phyloP scores from a whole-genome alignment of 2,329 filamentous ascomycete genomes.

The Byssoonygena ceratinophila region DNA sequence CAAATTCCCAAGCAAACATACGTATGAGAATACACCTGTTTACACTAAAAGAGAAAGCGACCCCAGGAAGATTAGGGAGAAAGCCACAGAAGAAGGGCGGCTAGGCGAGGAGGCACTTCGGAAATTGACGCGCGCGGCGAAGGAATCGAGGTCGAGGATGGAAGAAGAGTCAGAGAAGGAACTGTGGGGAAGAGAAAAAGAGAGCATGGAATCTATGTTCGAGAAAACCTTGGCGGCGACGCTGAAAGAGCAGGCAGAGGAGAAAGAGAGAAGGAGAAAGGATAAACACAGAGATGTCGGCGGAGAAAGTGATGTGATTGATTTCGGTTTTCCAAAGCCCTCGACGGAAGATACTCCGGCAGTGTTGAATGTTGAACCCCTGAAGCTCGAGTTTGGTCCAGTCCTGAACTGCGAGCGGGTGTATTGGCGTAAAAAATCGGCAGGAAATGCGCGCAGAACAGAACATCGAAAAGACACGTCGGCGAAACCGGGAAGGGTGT shows the following conservation, averaged over 20 bases:
- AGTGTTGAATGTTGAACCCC: not conserved
- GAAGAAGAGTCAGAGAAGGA: slow-evolving; percentile 32
- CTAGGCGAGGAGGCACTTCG: slow-evolving; percentile 55
- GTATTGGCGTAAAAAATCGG: slow-evolving; percentile 34
- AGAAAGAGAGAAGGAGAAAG: slow-evolving; percentile 20
- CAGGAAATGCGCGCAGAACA: not conserved
- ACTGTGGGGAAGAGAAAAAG: slow-evolving; percentile 30
- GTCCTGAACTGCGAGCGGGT: slow-evolving; percentile 52
- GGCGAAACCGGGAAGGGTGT: not conserved
- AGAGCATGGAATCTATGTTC: slow-evolving; percentile 43
- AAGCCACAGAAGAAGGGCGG: slow-evolving; percentile 55
- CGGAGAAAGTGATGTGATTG: slow-evolving; percentile 25
- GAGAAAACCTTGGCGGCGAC: slow-evolving; percentile 47
- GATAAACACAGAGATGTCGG: slow-evolving; percentile 14
- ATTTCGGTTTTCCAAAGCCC: slow-evolving; percentile 21
- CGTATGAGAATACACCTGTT: slow-evolving; percentile 51
- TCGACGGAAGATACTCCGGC: slow-evolving; percentile 5
- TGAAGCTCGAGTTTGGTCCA: slow-evolving; percentile 36
- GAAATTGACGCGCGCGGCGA: slow-evolving; percentile 46
- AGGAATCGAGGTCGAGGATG: slow-evolving; percentile 33
- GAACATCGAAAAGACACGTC: not conserved
- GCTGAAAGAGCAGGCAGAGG: slow-evolving; percentile 29
- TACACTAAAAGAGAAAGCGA: slow-evolving; percentile 50
- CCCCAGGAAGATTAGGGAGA: slow-evolving; percentile 49
- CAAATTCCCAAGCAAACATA: slow-evolving; percentile 52